A percentile compares a stretch with the other conserved stretches of the same genome.
Conservation (phyloP, 345 rosid genomes). For the Corchorus olitorius region DNA sequence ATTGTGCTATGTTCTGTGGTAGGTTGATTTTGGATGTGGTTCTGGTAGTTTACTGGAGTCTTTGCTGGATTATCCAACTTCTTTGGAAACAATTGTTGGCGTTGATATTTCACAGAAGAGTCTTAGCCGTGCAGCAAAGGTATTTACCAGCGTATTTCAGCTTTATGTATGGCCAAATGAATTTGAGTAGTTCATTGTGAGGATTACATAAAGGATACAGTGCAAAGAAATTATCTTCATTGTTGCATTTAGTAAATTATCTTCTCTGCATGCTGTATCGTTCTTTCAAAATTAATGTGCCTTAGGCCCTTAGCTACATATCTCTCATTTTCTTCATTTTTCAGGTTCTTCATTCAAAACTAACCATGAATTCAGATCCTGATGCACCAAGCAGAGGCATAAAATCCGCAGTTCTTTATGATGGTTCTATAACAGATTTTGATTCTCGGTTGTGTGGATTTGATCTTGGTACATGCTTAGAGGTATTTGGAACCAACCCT, state of each 20-base stretch:
- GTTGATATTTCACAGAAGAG: slow-evolving; percentile 81
- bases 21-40: slow-evolving; percentile 96
- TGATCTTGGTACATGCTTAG: slow-evolving; percentile 92
- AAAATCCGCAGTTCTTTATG: slow-evolving; percentile 72
- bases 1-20: slow-evolving; percentile 25
- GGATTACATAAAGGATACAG: neutral
- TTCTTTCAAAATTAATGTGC: neutral
- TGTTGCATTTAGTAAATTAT: neutral
- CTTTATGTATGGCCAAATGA: slow-evolving; percentile 1
- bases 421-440: slow-evolving; percentile 77
- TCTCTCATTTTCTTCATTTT: slow-evolving; percentile 21
- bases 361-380: slow-evolving; percentile 44
- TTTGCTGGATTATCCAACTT: slow-evolving; percentile 68
- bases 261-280: neutral
- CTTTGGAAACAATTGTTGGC: slow-evolving; percentile 72
- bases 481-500: slow-evolving; percentile 46
- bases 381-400: slow-evolving; percentile 34
- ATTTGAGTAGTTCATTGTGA: neutral
- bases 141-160: slow-evolving; percentile 25
- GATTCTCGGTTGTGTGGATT: slow-evolving; percentile 69
- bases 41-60: slow-evolving; percentile 91
- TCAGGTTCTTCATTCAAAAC: slow-evolving; percentile 82
- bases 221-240: neutral
- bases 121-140: slow-evolving; percentile 95
- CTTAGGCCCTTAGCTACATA: neutral